Percentiles rank a stretch among this genome's conserved stretches.
These are phyloP conservation scores for Ceraceosorus guamensis DNA, from an alignment of 1,284 basidiomycete species.

Conservation along the genomic window DNA sequence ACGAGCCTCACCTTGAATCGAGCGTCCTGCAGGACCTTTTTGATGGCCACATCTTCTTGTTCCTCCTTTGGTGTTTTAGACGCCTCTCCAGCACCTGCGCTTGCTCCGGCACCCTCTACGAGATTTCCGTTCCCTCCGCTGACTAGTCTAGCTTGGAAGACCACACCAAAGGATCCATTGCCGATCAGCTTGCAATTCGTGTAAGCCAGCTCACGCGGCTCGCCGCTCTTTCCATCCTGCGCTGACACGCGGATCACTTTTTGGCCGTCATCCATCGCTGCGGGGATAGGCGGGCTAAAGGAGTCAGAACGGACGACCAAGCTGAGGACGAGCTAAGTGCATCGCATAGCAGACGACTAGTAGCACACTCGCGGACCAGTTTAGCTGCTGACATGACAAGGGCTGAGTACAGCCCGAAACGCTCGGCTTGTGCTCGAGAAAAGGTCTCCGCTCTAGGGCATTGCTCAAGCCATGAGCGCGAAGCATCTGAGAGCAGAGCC, in stretches of 20 bases:
- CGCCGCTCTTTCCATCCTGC: conserved; percentile 86
- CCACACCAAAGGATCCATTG: conserved; percentile 97
- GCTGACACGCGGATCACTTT: conserved; percentile 91
- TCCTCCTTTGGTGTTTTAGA: conserved; percentile 21
- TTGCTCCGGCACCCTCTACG: conserved; percentile 15
- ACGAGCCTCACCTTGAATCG: conserved; percentile 79
- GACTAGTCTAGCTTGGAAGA: conserved; percentile 66
- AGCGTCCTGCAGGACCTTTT: conserved; percentile 99
- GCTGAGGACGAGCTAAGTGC: too few species aligned
- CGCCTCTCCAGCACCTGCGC: conserved; percentile 12
- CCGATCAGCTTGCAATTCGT: conserved; percentile 97
- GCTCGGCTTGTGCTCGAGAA: too few species aligned
- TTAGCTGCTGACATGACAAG: too few species aligned
- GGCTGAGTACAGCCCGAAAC: too few species aligned
- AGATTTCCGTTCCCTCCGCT: conserved; percentile 44
- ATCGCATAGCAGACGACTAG: too few species aligned
- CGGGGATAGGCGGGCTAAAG: too few species aligned
- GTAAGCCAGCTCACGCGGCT: conserved; percentile 81
- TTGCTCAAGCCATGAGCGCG: too few species aligned
- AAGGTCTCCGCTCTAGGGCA: too few species aligned
- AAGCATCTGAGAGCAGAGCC: too few species aligned
- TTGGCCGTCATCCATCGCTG: conserved; percentile 71
- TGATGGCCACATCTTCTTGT: conserved; percentile 87
- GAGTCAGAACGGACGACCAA: too few species aligned
- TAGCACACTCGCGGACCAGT: too few species aligned